These are phyloP conservation scores for Myxozyma udenii DNA, from an alignment of 805 yeast genomes.

Conservation along the genomic window DNA sequence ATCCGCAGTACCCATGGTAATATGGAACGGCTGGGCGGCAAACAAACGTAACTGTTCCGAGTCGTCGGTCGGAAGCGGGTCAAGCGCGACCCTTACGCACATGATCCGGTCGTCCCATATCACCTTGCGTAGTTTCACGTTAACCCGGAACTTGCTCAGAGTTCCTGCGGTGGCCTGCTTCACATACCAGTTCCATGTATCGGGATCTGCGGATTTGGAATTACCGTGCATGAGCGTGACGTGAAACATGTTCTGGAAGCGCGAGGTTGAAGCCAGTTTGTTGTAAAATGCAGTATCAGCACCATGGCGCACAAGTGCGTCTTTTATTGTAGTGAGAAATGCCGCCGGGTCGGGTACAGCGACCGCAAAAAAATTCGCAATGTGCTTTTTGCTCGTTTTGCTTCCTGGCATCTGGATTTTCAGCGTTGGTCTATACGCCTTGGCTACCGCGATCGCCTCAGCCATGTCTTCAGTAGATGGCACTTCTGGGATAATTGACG, in stretches of 20 bases:
- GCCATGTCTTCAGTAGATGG: slow-evolving; percentile 47
- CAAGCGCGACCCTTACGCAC: slow-evolving; percentile 44
- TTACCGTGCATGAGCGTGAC: slow-evolving; percentile 59
- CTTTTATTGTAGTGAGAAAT: slow-evolving; percentile 7
- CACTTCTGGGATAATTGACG: slow-evolving; percentile 42
- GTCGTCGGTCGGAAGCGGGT: slow-evolving; percentile 47
- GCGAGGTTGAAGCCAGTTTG: slow-evolving; percentile 26
- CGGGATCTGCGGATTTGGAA: slow-evolving; percentile 4
- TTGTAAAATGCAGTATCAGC: slow-evolving; percentile 26
- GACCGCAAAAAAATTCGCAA: slow-evolving; percentile 15
- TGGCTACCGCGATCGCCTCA: slow-evolving; percentile 52
- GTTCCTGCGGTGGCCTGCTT: background rate
- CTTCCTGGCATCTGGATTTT: background rate
- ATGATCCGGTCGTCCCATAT: slow-evolving; percentile 28
- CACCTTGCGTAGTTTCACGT: slow-evolving; percentile 3
- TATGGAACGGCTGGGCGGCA: slow-evolving; percentile 55
- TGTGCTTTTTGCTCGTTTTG: background rate
- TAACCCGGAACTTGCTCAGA: slow-evolving; percentile 2
- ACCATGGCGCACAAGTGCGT: slow-evolving; percentile 16
- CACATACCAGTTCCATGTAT: slow-evolving; percentile 24
- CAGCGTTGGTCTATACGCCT: slow-evolving; percentile 52
- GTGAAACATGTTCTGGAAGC: slow-evolving; percentile 59
- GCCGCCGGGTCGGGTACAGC: slow-evolving; percentile 6
- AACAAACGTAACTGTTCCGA: slow-evolving; percentile 48
- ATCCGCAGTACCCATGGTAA: slow-evolving; percentile 64